Conservation (phyloP, 2,329 filamentous ascomycete species). For the Juglanconis oblonga region DNA sequence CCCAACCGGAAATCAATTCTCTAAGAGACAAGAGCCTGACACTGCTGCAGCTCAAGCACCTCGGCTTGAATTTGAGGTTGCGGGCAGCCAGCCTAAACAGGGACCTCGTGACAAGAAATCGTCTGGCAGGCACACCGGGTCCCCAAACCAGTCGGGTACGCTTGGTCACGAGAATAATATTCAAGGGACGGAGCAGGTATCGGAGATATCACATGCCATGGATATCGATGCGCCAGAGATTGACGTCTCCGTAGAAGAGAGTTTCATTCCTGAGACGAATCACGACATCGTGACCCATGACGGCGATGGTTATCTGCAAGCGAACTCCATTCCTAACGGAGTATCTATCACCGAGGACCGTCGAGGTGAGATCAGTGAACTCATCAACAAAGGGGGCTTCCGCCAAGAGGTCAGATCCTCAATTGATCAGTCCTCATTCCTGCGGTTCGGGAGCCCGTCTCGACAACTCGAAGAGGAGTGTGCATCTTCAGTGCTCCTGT, state of each 20-base stretch:
- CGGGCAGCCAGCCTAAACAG: conserved; percentile 10
- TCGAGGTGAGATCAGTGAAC: conserved; percentile 37
- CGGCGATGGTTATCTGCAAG: conserved; percentile 1
- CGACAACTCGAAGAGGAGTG: conserved; percentile 25
- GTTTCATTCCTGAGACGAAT: conserved; percentile 23
- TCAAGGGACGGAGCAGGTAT: conserved; percentile 17
- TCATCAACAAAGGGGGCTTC: conserved; percentile 48
- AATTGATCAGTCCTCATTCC: conserved; percentile 20
- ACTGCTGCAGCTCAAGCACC: background rate
- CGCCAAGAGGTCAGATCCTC: conserved; percentile 41
- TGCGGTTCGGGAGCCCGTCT: conserved; percentile 27
- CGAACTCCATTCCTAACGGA: conserved; percentile 5
- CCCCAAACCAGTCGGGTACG: conserved; percentile 16
- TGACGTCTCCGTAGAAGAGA: conserved; percentile 18
- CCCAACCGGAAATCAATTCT: background rate
- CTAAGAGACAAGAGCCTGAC: background rate
- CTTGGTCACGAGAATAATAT: background rate
- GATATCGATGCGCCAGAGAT: background rate
- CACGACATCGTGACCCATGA: conserved; percentile 10
- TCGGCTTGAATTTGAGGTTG: conserved; percentile 6
- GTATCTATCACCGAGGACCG: conserved; percentile 31
- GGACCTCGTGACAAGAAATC: background rate
- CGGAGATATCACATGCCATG: background rate
- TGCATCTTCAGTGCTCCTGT: conserved; percentile 6
- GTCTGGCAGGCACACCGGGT: conserved; percentile 23